These are phyloP conservation scores for Hymenoscyphus infarciens DNA, from an alignment of 2,329 filamentous ascomycete genomes.

Conservation along the genomic window DNA sequence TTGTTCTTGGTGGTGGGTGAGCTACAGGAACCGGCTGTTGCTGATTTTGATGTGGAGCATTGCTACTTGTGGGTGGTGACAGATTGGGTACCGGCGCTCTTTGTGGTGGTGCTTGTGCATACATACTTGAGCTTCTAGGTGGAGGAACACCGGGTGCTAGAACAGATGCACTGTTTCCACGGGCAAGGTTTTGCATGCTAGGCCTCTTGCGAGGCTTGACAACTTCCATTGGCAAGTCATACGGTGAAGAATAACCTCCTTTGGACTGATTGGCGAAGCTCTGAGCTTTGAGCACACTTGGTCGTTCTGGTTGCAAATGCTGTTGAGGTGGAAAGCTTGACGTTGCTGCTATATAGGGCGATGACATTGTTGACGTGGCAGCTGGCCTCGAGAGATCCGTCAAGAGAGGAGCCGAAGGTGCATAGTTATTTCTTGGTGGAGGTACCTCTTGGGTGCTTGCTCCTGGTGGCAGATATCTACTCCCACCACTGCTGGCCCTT, in stretches of 20 bases:
- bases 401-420: conserved; percentile 30
- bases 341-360: conserved; percentile 24
- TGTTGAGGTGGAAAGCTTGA: conserved; percentile 22
- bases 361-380: conserved; percentile 13
- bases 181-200: conserved; percentile 46
- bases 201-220: conserved; percentile 65
- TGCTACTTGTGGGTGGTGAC: conserved; percentile 25
- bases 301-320: conserved; percentile 34
- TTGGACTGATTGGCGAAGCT: conserved; percentile 91
- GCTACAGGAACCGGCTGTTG: conserved; percentile 10
- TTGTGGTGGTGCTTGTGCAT: conserved; percentile 23
- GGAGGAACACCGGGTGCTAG: conserved; percentile 22
- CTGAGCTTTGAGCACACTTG: conserved; percentile 58
- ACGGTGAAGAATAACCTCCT: conserved; percentile 88
- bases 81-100: conserved; percentile 21
- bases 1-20: neutral
- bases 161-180: conserved; percentile 24
- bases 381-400: conserved; percentile 31
- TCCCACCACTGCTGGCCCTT: conserved; percentile 24
- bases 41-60: conserved; percentile 18
- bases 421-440: conserved; percentile 26
- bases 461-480: conserved; percentile 31
- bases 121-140: conserved; percentile 32
- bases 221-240: conserved; percentile 90
- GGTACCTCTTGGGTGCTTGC: conserved; percentile 11